phyloP scores from a whole-genome alignment of 805 yeast genomes.

The Ogataea dorogensis region DNA sequence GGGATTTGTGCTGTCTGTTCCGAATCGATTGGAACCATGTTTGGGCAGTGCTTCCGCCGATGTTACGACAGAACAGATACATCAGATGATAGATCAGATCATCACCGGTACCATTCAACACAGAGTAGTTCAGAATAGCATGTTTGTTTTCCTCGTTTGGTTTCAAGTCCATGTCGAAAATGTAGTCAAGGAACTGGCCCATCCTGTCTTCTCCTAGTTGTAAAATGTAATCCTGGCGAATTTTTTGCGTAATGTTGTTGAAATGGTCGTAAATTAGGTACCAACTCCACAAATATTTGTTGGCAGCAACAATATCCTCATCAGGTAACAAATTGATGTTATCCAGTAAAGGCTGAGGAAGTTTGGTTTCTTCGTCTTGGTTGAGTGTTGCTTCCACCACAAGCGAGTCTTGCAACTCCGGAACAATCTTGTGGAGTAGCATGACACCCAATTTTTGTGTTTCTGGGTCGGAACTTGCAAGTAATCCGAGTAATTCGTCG shows the following conservation, averaged over 20 bases:
- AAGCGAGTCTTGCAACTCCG: slow-evolving; percentile 51
- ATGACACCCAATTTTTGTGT: slow-evolving; percentile 45
- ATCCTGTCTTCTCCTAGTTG: slow-evolving; percentile 56
- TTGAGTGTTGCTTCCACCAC: slow-evolving; percentile 61
- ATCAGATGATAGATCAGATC: slow-evolving; percentile 45
- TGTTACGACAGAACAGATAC: slow-evolving; percentile 46
- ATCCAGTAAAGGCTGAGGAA: slow-evolving; percentile 43
- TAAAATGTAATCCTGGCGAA: slow-evolving; percentile 58
- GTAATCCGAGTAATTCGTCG: slow-evolving; percentile 36
- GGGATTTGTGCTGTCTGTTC: slow-evolving; percentile 59
- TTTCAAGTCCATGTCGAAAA: slow-evolving; percentile 50
- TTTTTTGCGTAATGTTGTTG: slow-evolving; percentile 58
- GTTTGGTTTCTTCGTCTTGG: slow-evolving; percentile 36
- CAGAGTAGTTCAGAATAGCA: slow-evolving; percentile 28
- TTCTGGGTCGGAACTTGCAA: slow-evolving; percentile 28
- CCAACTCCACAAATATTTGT: slow-evolving; percentile 68
- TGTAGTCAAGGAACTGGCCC: slow-evolving; percentile 47
- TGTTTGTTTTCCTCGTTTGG: slow-evolving; percentile 24
- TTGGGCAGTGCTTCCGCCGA: slow-evolving; percentile 62
- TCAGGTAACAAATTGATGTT: slow-evolving; percentile 37
- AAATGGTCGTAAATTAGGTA: slow-evolving; percentile 58
- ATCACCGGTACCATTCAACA: slow-evolving; percentile 19
- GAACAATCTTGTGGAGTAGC: slow-evolving; percentile 41
- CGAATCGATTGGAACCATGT: slow-evolving; percentile 71
- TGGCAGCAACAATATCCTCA: slow-evolving; percentile 37